Base-by-base conservation (phyloP, 306 rosid species). In the Amphicarpaea edgeworthii region DNA sequence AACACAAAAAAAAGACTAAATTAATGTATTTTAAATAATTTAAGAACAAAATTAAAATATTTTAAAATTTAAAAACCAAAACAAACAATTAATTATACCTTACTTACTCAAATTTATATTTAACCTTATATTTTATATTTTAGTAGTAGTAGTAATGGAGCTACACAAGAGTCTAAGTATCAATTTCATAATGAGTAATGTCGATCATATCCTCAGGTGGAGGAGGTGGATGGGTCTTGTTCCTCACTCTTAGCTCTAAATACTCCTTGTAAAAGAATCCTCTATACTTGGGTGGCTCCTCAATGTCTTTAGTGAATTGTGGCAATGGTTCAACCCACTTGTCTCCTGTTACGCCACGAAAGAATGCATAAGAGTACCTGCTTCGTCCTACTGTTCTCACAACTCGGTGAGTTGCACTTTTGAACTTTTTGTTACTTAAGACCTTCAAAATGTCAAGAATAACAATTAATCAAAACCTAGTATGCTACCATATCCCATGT, bases 321-420 rank as follows among this genome's bases (percentile, higher is more conserved):
- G 87, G 72, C 53, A 82, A 60, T 49, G 93, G 90, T n/a, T 88
- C 87, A 34, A 88, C 85, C 82, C 80, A 88, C 60, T 82, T 88
- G 11, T 83, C 88, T 80, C 88, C 90, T 0, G 7, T 55, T 54
- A 88, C 38, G 76, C 72, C 80, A 40, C 71, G 78, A 61, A 88
- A 86, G 45, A 79, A 88, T 0, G 46, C 90, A 70, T n/a, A 83
- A 2, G 88, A 88, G 77, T 64, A 68, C 21, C 87, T 59, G 40
- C 68, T 66, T 73, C 70, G 72, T 80, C 76, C 86, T 61, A 66
- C 32, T 47, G 61, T 2, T 53, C 86, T 84, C 65, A 86, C 77
- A 19, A 86, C 90, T 71, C 87, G 67, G 24, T 88, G 88, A 26
- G 87, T 85, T 62, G 84, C 85, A 75, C 88, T 86, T 81, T 86